Evolutionary conservation across 768 basidiomycete genomes (phyloP), one percentile per base, ranked within the genome.

Genomic region (Lenzites betulinus): DNA sequence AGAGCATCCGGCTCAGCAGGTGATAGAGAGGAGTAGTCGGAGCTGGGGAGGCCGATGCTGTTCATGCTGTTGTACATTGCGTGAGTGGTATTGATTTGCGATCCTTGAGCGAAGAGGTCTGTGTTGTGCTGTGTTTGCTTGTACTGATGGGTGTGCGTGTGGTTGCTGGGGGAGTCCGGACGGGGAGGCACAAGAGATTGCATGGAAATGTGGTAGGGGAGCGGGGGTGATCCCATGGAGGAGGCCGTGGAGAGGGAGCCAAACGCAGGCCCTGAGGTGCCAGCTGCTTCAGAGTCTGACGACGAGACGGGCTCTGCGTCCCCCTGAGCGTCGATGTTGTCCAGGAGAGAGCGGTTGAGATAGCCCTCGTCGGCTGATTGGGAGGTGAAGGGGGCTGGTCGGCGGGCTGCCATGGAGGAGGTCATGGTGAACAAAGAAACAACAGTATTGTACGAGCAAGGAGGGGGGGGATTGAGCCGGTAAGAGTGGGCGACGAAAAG

Each of bases 321-420:
- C 51, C 87, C 90, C 75, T 90, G 86, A 55, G 87, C 89, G 82
- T 93, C 86, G 70, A 93, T 82, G 42, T 87, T 89, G 74, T 90
- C 91, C 66, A 93, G 77, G 59, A 93, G 82, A 55, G 90, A 92
- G 73, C 87, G 87, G 79, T 92, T 93, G 72, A 93, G 91, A 69
- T 87, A 86, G 75, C 89, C 90, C 83, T 93, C 91, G 83, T 86
- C 88, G 48, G 69, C 64, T 30, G 70, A 61, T 50, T 66, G 67
- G 35, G 72, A 54, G 63, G 74, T 64, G 60, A 68, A 70, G 13
- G 70, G 64, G 20, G 71, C 57, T 15, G 64, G 57, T n/a, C 72
- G 71, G 55, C 71, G 68, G 58, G 72, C 65, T 54, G 73, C 62
- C 51, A 71, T 67, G 30, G 74, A 64, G 53, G 73, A 71, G 57